A percentile compares a stretch with the other conserved stretches of the same genome.
phyloP scores from a whole-genome alignment of 495 filamentous ascomycete species.

The Penicillium silybi region DNA sequence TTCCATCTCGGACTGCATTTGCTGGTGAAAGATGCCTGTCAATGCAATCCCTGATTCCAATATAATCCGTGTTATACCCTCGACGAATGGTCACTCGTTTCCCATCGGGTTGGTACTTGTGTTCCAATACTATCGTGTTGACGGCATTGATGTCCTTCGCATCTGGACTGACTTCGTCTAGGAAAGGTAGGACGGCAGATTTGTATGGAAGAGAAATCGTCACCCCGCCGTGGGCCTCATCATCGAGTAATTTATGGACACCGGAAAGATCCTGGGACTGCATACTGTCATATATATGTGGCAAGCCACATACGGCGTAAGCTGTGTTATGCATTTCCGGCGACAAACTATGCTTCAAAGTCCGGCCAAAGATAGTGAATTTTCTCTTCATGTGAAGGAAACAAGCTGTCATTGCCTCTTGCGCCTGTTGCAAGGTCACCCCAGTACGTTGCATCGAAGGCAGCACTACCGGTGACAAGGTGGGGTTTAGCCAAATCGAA shows the following conservation, averaged over 20 bases:
- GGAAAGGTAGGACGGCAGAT: constrained; percentile 53
- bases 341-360: constrained; percentile 21
- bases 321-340: constrained; percentile 59
- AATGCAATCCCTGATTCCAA: constrained; percentile 61
- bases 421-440: constrained; percentile 15
- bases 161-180: constrained; percentile 58
- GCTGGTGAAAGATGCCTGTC: constrained; percentile 49
- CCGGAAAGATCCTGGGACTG: constrained; percentile 51
- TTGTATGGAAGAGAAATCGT: constrained; percentile 64
- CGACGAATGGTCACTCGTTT: constrained; percentile 31
- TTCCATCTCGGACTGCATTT: constrained; percentile 38
- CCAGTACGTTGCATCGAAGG: neutral
- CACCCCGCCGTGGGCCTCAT: constrained; percentile 58
- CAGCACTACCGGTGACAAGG: constrained; percentile 53
- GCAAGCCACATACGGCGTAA: constrained; percentile 61
- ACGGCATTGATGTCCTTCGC: constrained; percentile 59
- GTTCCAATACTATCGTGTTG: constrained; percentile 59
- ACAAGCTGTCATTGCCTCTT: constrained; percentile 40
- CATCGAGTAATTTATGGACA: constrained; percentile 50
- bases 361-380: constrained; percentile 26
- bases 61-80: constrained; percentile 64
- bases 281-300: constrained; percentile 55
- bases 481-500: constrained; percentile 55
- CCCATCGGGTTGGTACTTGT: constrained; percentile 24
- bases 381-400: constrained; percentile 37